Conservation (phyloP, 2,329 filamentous ascomycete genomes). For the Endoconidiophora polonica region DNA sequence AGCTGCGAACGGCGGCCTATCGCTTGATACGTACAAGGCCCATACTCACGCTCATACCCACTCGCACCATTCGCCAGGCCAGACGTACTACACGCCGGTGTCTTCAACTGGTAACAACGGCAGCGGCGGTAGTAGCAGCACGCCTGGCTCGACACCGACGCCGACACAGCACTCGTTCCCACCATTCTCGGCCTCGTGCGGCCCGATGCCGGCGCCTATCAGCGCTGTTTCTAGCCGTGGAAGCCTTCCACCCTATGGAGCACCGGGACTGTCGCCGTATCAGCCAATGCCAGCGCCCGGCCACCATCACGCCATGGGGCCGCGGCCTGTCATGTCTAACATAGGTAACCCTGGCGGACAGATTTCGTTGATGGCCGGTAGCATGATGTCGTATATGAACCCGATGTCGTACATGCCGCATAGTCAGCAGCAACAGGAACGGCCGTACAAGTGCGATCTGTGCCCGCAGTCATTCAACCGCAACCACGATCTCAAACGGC, state of each 20-base stretch:
- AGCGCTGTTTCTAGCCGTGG: not conserved
- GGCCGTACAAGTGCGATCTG: slow-evolving; percentile 86
- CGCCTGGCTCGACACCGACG: not conserved
- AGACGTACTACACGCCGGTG: slow-evolving; percentile 11
- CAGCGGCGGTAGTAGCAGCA: not conserved
- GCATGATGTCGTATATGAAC: slow-evolving; percentile 29
- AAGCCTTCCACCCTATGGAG: slow-evolving; percentile 2
- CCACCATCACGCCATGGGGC: slow-evolving; percentile 15
- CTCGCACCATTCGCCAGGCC: slow-evolving; percentile 4
- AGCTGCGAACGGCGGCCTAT: not conserved
- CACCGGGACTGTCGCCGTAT: not conserved
- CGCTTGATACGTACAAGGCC: slow-evolving; percentile 12
- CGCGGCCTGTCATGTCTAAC: slow-evolving; percentile 63
- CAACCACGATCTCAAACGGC: slow-evolving; percentile 89
- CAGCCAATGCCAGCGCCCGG: not conserved
- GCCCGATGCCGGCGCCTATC: slow-evolving; percentile 3
- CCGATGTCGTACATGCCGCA: slow-evolving; percentile 33
- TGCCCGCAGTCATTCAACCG: slow-evolving; percentile 90
- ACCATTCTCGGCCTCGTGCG: not conserved
- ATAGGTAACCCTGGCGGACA: slow-evolving; percentile 56
- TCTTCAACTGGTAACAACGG: not conserved
- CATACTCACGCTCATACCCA: not conserved
- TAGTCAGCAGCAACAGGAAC: slow-evolving; percentile 38
- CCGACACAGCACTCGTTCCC: slow-evolving; percentile 6
- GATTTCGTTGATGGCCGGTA: slow-evolving; percentile 50